Percentiles rank a stretch among this genome's conserved stretches.
Evolutionary conservation across 257 asterid genomes (phyloP).

Genomic region (Solanum rostratum): DNA sequence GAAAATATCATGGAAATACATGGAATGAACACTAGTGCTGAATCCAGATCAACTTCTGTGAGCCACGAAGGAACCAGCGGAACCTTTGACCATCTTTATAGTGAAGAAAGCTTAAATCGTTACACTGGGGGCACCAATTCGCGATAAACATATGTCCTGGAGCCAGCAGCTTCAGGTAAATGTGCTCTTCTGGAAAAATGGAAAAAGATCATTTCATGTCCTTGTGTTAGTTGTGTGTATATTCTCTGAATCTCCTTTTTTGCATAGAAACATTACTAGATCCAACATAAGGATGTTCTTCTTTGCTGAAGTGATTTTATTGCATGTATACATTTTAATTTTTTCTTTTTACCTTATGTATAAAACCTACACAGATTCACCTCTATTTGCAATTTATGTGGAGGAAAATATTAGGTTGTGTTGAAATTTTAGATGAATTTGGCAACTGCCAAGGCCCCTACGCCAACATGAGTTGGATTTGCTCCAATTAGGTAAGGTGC

Average conservation of each 20-base stretch:
- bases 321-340: not conserved
- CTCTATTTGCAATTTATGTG: not conserved
- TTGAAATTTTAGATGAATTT: not conserved
- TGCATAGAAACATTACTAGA: too few relatives aligned
- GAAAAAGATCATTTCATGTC: not conserved
- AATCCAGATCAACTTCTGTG: constrained; percentile 15
- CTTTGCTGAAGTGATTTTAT: not conserved
- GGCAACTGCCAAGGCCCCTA: not conserved
- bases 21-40: not conserved
- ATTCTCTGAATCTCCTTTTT: not conserved
- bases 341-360: not conserved
- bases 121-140: not conserved
- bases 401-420: not conserved
- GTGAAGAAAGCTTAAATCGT: not conserved
- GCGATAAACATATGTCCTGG: not conserved
- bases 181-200: too few relatives aligned
- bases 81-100: not conserved
- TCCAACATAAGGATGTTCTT: not conserved
- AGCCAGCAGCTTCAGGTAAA: not conserved
- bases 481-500: not conserved
- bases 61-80: constrained; percentile 14
- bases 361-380: not conserved
- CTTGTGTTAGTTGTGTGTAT: not conserved
- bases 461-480: not conserved
- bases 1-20: constrained; percentile 7